Conservation (phyloP, 768 basidiomycete species). For the Collybiopsis confluens region DNA sequence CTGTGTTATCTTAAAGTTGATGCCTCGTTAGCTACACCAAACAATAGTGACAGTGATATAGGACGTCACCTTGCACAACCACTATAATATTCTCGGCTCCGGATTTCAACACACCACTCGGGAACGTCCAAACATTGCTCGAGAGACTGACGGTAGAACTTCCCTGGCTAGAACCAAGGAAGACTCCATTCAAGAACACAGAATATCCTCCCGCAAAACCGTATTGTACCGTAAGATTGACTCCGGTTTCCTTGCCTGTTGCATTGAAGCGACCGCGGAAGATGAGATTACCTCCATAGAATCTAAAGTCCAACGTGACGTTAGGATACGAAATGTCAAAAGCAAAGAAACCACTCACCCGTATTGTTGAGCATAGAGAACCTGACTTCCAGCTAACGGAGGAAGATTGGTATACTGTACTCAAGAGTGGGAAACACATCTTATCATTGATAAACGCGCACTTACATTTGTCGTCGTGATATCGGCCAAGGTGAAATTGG, state of each 20-base stretch:
- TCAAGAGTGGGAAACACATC: neutral
- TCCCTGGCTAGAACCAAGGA: conserved; percentile 46
- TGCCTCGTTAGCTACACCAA: neutral
- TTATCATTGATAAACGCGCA: neutral
- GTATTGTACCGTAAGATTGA: conserved; percentile 43
- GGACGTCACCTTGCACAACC: conserved; percentile 30
- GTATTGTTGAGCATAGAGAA: conserved; percentile 51
- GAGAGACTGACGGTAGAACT: conserved; percentile 37
- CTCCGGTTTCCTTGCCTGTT: conserved; percentile 41
- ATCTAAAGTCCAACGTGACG: conserved; percentile 27
- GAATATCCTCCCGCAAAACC: conserved; percentile 51
- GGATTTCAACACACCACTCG: conserved; percentile 26
- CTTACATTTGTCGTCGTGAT: conserved; percentile 42
- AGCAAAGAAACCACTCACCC: conserved; percentile 26
- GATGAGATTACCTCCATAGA: conserved; percentile 48
- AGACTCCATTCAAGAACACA: conserved; percentile 44
- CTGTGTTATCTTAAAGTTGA: conserved; percentile 53
- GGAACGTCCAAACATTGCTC: conserved; percentile 38
- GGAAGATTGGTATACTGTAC: conserved; percentile 47
- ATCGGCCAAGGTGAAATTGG: conserved; percentile 37
- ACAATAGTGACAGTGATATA: conserved; percentile 4
- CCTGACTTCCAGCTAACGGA: conserved; percentile 34
- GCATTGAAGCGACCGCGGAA: conserved; percentile 52
- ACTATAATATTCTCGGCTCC: conserved; percentile 40
- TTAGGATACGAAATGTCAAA: neutral